Base-by-base conservation (phyloP, 495 filamentous ascomycete genomes). In the Hypoxylon rickii region DNA sequence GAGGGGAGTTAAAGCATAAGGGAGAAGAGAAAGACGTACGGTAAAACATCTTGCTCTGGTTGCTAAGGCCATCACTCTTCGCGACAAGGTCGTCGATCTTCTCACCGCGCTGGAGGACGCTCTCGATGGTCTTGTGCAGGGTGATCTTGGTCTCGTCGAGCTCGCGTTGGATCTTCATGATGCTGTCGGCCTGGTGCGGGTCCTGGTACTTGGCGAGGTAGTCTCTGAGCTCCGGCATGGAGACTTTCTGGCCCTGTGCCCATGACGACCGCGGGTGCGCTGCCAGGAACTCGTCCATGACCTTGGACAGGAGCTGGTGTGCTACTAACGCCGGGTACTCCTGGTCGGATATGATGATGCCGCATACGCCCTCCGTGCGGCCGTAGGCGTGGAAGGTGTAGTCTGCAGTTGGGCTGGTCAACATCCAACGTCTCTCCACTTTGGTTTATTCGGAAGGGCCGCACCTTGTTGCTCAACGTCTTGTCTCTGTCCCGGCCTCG, bases 71-170 rank as follows among this genome's bases (percentile, higher is more conserved):
- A 58, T 92, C 89, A 65, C 87, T 92, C 83, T 96, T 96, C 49
- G 83, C 83, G 32, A 96, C 90, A 60, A 96, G 72, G 58, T 86
- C 86, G 70, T 96, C 91, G 53, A 96, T 89, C 82, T 96, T 96
- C 81, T 94, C 90, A 22, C 88, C 88, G 31, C 92, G 79, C 75
- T 95, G 88, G 63, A 96, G 73, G 47, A 96, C 89, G 65, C 83
- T 86, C 74, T 94, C 89, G 63, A 96, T 93, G n/a, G 90, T 94
- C 83, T 96, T 95, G 74, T 96, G 91, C 51, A 98, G 81, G 37
- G 96, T 86, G 67, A 96, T 94, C 84, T 97, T 98, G 49, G 95
- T 98, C 81, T 97, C 92, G 61, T 97, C 92, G 55, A 98, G 79
- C 75, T 98, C 92, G 75, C 89, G 87, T 76, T 97, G 95, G 62